phyloP scores from a whole-genome alignment of 1,139 yeast species.

The Geotrichum cucujoidarum region DNA sequence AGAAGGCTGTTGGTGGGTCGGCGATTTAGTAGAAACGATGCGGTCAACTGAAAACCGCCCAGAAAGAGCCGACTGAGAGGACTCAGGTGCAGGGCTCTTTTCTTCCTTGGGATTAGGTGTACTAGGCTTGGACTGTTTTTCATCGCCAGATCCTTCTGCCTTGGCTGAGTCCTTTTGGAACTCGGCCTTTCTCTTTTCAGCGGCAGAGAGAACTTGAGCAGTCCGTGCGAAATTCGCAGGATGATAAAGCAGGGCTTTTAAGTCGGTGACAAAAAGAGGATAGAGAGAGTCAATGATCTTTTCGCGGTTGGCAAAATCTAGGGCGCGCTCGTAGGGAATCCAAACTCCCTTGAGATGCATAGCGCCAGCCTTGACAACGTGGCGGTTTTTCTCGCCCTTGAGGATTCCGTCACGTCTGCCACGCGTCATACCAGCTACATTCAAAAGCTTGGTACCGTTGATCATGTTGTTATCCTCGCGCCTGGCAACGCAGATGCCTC shows the following conservation, averaged over 20 bases:
- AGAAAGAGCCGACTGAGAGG: conserved; percentile 12
- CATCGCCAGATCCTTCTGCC: not conserved
- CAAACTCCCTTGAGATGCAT: conserved; percentile 97
- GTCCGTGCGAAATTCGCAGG: conserved; percentile 31
- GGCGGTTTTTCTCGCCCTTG: conserved; percentile 80
- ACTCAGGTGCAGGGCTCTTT: not conserved
- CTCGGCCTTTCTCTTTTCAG: conserved; percentile 25
- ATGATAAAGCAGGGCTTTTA: conserved; percentile 56
- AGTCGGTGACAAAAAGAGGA: conserved; percentile 82
- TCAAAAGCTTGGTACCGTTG: conserved; percentile 86
- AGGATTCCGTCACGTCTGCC: conserved; percentile 93
- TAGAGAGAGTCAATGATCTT: conserved; percentile 79
- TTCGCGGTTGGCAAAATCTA: conserved; percentile 86
- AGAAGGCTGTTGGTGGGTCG: conserved; percentile 9
- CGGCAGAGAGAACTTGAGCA: conserved; percentile 23
- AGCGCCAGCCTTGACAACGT: conserved; percentile 92
- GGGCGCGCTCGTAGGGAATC: conserved; percentile 94
- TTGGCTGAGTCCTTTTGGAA: conserved; percentile 8
- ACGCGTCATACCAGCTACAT: conserved; percentile 92
- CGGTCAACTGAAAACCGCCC: conserved; percentile 16
- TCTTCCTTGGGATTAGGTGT: conserved; percentile 8
- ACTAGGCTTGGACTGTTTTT: not conserved
- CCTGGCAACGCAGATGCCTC: conserved; percentile 83
- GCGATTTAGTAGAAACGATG: conserved; percentile 11
- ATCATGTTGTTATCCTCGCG: conserved; percentile 91